phyloP scores from a whole-genome alignment of 495 filamentous ascomycete genomes.

The Parathielavia appendiculata region DNA sequence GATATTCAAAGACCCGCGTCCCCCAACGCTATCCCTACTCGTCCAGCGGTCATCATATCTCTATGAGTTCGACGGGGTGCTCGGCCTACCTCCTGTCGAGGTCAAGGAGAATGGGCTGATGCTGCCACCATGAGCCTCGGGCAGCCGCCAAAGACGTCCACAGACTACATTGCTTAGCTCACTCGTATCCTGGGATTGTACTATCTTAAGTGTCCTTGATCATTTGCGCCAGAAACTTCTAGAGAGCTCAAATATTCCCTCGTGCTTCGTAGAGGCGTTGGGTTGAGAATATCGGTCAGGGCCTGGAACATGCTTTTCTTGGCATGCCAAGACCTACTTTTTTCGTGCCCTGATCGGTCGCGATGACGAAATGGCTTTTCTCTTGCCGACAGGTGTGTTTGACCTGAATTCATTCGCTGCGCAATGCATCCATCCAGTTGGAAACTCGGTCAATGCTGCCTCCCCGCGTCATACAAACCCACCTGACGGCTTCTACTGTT shows the following conservation, averaged over 20 bases:
- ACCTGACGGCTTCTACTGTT: not conserved
- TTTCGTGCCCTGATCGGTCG: not conserved
- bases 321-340: not conserved
- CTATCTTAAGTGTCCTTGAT: not conserved
- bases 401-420: not conserved
- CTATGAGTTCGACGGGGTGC: no score
- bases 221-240: not conserved
- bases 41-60: no score
- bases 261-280: not conserved
- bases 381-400: not conserved
- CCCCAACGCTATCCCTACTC: no score
- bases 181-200: not conserved
- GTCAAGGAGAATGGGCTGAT: no score
- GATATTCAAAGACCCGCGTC: no score
- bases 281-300: not conserved
- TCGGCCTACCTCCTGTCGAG: no score
- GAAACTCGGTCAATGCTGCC: not conserved
- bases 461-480: not conserved
- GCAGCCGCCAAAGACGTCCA: no score
- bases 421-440: not conserved
- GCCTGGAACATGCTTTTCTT: not conserved
- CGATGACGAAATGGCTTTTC: constrained; percentile 14
- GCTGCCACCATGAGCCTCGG: no score
- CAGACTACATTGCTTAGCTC: not conserved
- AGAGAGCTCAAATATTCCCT: not conserved